Base-by-base conservation (phyloP, 2,329 filamentous ascomycete genomes). In the Paramyrothecium sp. region DNA sequence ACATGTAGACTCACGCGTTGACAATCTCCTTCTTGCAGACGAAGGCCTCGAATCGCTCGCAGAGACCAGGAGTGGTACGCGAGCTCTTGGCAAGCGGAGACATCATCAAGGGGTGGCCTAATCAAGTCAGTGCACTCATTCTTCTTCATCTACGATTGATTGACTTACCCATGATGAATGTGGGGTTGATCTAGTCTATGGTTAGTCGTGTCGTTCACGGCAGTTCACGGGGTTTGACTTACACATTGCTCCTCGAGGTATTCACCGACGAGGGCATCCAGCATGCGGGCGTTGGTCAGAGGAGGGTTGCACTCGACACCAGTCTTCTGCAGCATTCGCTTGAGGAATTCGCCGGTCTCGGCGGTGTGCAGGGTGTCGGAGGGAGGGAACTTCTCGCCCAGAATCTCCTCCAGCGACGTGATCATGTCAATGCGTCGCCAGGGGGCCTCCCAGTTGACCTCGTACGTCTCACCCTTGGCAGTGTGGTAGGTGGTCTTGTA, bases 361-460 rank as follows among this genome's bases (percentile, higher is more conserved):
- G 87, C 78, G 3, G 92, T 98, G 80, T 99, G 94, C 12, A 98
- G 85, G 73, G 97, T 83, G 66, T 96, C 89, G 51, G 89, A 89
- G 2, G 92, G 85, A 47, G 95, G 95, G 82, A 99, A 99, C 78
- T 91, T 97, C 79, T 96, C 92, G 65, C 92, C 93, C 1, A 88
- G 91, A 13, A 89, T 89, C 77, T 94, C 87, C 79, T 98, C 95
- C 0, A 99, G 85, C 38, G 89, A 68, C 53, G 74, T 68, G 57
- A 99, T 97, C 94, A 99, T 99, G 74, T 97, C 91, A 53, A 98
- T 87, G 61, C 91, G 85, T 73, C 89, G 87, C 95, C 96, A 99
- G 49, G 95, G 96, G 59, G 86, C 88, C 73, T 93, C 89, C 96
- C 95, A 99, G 85, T 99, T 96, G 67, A 99, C 90, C 59, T 92